Base-by-base conservation (phyloP, 2,329 filamentous ascomycete genomes). In the Colletotrichum kahawae region DNA sequence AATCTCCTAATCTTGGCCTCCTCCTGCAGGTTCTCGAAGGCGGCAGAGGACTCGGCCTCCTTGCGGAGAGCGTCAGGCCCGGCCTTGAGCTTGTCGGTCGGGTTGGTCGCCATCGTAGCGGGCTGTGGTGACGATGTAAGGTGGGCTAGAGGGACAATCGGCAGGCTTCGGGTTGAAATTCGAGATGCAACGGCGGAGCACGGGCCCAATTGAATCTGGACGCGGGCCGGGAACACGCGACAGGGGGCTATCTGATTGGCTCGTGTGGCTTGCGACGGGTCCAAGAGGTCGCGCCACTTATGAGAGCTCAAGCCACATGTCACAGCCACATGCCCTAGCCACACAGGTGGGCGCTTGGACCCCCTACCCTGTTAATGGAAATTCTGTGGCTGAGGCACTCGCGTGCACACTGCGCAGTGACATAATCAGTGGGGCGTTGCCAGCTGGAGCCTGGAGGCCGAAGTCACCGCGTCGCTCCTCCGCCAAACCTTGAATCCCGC, bases 21-120 rank as follows among this genome's bases (percentile, higher is more conserved):
- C 70, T 86, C 82, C 66, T 85, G 83, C 34, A 81, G 80, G 76
- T 81, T 80, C 72, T 81, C 81, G 74, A 83, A 82, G 57, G 83
- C 81, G 38, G 83, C 80, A 43, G 82, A 82, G 57, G 84, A 81
- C 71, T 84, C 82, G 21, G 86, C 85, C 71, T 86, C 84, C 43
- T 80, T 80, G 62, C 84, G 82, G 71, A 87, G 79, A 27, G 83
- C 78, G 67, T 83, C 81, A 38, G 84, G 78, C 74, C 85, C 83
- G 69, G 82, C 79, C 75, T 84, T 81, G 64, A 88, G 84, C 80
- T 86, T 87, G 79, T 81, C 81, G 67, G 86, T 81, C 70, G 82
- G 80, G 73, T 84, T 83, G 75, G 81, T 78, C 70, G 80, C 77
- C 85, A 86, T 77, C 27, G 78, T 78, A 24, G 78, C 77, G 77